Evolutionary conservation across 139 green algal genomes (phyloP).

Genomic region (Monoraphidium neglectum): DNA sequence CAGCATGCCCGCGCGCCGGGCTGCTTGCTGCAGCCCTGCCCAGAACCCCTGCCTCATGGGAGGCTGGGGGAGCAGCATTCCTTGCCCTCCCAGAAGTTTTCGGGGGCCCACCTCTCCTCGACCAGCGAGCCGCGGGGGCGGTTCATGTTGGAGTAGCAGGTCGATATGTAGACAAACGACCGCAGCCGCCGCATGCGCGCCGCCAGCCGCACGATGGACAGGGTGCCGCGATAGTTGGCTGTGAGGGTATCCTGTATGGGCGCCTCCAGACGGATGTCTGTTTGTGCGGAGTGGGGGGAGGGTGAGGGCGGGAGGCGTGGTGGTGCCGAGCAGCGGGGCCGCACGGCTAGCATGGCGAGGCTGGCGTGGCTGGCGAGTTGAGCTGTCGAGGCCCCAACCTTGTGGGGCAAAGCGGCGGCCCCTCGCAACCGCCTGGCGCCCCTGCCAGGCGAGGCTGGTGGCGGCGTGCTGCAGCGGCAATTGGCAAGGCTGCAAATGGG

Average conservation of each 20-base stretch:
- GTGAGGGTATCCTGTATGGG: background rate
- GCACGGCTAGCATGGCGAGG: too few relatives aligned
- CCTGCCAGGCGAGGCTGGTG: too few relatives aligned
- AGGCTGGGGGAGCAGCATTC: background rate
- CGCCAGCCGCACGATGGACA: background rate
- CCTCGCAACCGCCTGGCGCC: too few relatives aligned
- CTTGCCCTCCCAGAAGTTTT: background rate
- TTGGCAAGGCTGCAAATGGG: too few relatives aligned
- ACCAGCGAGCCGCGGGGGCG: background rate
- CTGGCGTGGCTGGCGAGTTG: too few relatives aligned
- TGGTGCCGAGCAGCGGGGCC: too few relatives aligned
- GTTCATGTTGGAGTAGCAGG: constrained; percentile 2
- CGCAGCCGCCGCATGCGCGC: background rate
- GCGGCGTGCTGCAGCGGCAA: too few relatives aligned
- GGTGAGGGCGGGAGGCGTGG: too few relatives aligned
- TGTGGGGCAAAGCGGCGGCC: too few relatives aligned
- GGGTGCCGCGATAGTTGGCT: background rate
- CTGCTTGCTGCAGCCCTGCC: background rate
- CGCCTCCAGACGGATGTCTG: background rate
- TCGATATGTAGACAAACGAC: background rate
- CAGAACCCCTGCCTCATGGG: background rate
- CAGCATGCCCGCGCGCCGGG: too few relatives aligned
- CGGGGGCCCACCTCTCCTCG: background rate
- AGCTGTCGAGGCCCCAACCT: too few relatives aligned
- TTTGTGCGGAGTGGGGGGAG: too few relatives aligned